Percentiles rank a stretch among this genome's conserved stretches.
phyloP scores from a whole-genome alignment of 768 basidiomycete species.

The Mycena vitilis region DNA sequence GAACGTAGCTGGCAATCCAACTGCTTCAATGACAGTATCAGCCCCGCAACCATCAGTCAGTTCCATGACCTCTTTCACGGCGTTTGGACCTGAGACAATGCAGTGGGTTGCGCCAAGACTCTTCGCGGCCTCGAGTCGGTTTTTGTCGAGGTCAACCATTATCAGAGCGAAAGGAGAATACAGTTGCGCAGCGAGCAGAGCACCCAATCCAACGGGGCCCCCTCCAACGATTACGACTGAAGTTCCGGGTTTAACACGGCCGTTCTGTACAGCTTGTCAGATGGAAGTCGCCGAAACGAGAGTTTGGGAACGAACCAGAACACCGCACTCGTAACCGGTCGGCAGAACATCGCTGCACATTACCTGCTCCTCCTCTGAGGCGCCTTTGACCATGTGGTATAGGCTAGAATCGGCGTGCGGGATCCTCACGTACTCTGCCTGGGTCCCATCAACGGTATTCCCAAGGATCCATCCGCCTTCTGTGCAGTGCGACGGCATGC shows the following conservation, averaged over 20 bases:
- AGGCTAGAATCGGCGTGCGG: slow-evolving; percentile 39
- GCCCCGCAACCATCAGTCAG: slow-evolving; percentile 40
- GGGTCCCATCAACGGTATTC: slow-evolving; percentile 40
- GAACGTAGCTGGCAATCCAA: slow-evolving; percentile 39
- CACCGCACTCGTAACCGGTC: slow-evolving; percentile 41
- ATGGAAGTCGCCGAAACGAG: neutral
- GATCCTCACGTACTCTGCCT: slow-evolving; percentile 40
- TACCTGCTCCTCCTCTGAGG: slow-evolving; percentile 33
- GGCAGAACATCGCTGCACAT: slow-evolving; percentile 42
- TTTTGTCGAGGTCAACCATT: slow-evolving; percentile 38
- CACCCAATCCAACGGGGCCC: slow-evolving; percentile 39
- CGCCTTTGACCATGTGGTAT: slow-evolving; percentile 27
- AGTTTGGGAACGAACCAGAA: slow-evolving; percentile 25
- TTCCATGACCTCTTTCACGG: slow-evolving; percentile 37
- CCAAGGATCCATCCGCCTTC: slow-evolving; percentile 42
- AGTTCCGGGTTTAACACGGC: slow-evolving; percentile 37
- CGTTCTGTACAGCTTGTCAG: slow-evolving; percentile 24
- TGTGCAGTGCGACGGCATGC: slow-evolving; percentile 36
- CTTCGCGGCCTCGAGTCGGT: slow-evolving; percentile 34
- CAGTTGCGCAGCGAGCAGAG: slow-evolving; percentile 39
- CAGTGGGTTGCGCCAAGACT: slow-evolving; percentile 39
- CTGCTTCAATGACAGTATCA: slow-evolving; percentile 41
- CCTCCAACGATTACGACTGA: slow-evolving; percentile 39
- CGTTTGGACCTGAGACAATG: slow-evolving; percentile 34
- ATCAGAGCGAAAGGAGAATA: slow-evolving; percentile 37